Base-by-base conservation (phyloP, 1,284 basidiomycete genomes). In the Malassezia slooffiae region DNA sequence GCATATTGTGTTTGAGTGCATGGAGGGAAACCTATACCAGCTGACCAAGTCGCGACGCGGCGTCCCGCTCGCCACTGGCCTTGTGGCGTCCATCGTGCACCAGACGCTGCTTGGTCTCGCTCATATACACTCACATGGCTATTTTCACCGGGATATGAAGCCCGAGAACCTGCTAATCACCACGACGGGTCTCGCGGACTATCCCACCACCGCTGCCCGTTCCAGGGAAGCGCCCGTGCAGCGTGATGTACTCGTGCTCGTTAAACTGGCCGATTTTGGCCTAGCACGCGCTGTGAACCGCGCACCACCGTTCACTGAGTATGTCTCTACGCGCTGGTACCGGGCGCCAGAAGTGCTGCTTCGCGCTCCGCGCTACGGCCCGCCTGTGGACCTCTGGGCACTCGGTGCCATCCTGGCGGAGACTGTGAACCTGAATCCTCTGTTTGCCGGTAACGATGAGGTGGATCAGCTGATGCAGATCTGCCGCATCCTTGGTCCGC, bases 121-220 rank as follows among this genome's bases (percentile, higher is more conserved):
- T 63, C 93, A 97, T 70, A 88, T 97, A 53, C 93, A 99, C 71
- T 70, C 75, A 13, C 76, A 82, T 36, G 91, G 91, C 45, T 99
- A 93, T 72, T 97, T 99, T 70, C 93, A 99, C 70, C 85, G 93
- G 42, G 93, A 99, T 72, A 91, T 97, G 87, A 99, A 99, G 72
- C 93, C 93, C 21, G 93, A 99, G 70, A 99, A 99, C 63, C 80
- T 99, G n/a, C 80, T 99, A 43, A 91, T 99, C 61, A 99, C 93
- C n/a, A 99, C 93, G 2, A 95, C 88, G 9, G 93, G 93, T 19
- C 77, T 95, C 38, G 83, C 83, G 56, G 88, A 95, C 72, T 99
- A 99, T 69, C 81, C 80, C n/a, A n/a, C n/a, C n/a, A n/a, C 38
- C 56, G 8, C n/a, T n/a, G n/a, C n/a, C n/a, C n/a, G n/a, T n/a